phyloP scores from a whole-genome alignment of 2,329 filamentous ascomycete genomes.

The Aspergillus tubingensis region DNA sequence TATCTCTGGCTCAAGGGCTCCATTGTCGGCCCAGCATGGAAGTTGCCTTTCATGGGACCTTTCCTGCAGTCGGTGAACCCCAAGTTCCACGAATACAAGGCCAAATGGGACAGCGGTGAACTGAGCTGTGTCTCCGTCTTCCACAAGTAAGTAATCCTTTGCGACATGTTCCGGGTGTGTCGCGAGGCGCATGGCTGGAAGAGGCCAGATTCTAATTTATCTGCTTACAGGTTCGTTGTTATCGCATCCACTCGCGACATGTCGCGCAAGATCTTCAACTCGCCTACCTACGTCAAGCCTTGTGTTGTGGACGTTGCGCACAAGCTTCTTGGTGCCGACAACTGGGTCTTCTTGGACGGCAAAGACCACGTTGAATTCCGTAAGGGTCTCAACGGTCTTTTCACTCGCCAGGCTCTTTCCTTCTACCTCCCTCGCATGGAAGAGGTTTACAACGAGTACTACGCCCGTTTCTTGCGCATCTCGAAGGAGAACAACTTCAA shows the following conservation, averaged over 20 bases:
- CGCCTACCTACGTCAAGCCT: slow-evolving; percentile 86
- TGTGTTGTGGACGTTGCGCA: slow-evolving; percentile 93
- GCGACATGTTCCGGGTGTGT: background rate
- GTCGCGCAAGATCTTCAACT: slow-evolving; percentile 96
- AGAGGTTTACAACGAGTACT: slow-evolving; percentile 86
- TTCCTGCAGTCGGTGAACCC: slow-evolving; percentile 91
- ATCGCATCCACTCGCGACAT: slow-evolving; percentile 94
- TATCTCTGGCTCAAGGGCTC: slow-evolving; percentile 75
- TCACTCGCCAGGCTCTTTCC: slow-evolving; percentile 86
- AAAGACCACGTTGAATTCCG: slow-evolving; percentile 95
- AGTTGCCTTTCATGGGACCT: slow-evolving; percentile 88
- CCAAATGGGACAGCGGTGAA: slow-evolving; percentile 87
- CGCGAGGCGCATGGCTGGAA: background rate
- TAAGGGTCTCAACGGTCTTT: slow-evolving; percentile 91
- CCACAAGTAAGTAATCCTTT: slow-evolving; percentile 74
- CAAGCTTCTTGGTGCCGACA: slow-evolving; percentile 87
- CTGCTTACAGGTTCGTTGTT: slow-evolving; percentile 73
- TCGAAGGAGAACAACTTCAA: slow-evolving; percentile 72
- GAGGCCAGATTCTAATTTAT: background rate
- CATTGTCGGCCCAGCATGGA: slow-evolving; percentile 73
- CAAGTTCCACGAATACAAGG: slow-evolving; percentile 86
- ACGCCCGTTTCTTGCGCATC: slow-evolving; percentile 73
- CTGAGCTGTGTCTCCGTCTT: slow-evolving; percentile 98
- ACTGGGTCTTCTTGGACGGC: slow-evolving; percentile 97
- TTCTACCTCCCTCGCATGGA: slow-evolving; percentile 89